Conservation (phyloP, 1,139 yeast genomes). For the Torulaspora globosa region DNA sequence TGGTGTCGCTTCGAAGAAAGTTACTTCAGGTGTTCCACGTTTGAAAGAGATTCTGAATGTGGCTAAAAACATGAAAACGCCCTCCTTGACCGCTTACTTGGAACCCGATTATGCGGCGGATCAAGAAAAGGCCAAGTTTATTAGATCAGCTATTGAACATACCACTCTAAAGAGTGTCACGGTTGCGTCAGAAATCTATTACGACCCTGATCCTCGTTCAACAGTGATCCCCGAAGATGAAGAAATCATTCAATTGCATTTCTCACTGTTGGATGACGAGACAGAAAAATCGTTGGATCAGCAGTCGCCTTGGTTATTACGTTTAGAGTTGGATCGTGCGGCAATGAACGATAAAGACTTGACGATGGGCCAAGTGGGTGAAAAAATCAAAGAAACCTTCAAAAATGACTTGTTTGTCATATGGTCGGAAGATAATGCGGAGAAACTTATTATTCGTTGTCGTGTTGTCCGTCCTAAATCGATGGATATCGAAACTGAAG, state of each 20-base stretch:
- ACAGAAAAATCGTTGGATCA: slow-evolving; percentile 89
- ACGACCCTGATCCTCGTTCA: slow-evolving; percentile 96
- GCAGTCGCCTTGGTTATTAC: slow-evolving; percentile 96
- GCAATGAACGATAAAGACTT: slow-evolving; percentile 97
- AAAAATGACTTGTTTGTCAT: slow-evolving; percentile 94
- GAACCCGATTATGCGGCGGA: slow-evolving; percentile 77
- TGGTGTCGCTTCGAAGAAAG: slow-evolving; percentile 99
- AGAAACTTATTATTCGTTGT: slow-evolving; percentile 93
- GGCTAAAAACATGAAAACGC: slow-evolving; percentile 98
- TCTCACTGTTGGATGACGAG: slow-evolving; percentile 96
- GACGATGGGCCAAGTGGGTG: slow-evolving; percentile 98
- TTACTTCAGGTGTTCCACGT: slow-evolving; percentile 99
- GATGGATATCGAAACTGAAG: slow-evolving; percentile 87
- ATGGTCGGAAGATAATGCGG: slow-evolving; percentile 99
- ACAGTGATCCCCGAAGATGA: slow-evolving; percentile 95
- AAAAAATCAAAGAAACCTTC: slow-evolving; percentile 86
- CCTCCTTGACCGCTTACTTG: slow-evolving; percentile 88
- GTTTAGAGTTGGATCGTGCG: slow-evolving; percentile 96
- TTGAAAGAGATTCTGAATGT: slow-evolving; percentile 97
- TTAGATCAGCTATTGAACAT: slow-evolving; percentile 95
- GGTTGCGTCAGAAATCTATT: slow-evolving; percentile 93
- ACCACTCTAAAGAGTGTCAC: slow-evolving; percentile 93
- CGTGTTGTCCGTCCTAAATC: slow-evolving; percentile 96
- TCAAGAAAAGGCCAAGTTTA: slow-evolving; percentile 88
- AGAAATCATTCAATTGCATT: slow-evolving; percentile 95